Evolutionary conservation across 768 basidiomycete species (phyloP).

Genomic region (Hypholoma fasciculare): DNA sequence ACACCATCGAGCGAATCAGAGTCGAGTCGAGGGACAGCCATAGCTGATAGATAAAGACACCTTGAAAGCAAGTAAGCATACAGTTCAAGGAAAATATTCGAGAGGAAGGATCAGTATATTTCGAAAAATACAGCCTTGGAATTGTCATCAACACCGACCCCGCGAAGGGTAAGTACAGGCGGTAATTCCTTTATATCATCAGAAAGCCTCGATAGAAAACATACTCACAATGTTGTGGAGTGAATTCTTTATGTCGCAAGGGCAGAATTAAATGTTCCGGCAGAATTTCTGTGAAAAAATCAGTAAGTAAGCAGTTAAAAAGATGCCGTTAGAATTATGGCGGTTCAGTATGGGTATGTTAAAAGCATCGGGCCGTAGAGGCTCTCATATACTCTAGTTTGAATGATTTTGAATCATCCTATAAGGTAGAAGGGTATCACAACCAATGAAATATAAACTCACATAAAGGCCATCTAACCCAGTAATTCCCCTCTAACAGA

Average conservation of each 20-base stretch:
- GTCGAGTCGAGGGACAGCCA: not conserved
- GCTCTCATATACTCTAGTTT: slow-evolving; percentile 96
- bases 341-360: slow-evolving; percentile 60
- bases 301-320: slow-evolving; percentile 50
- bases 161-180: slow-evolving; percentile 57
- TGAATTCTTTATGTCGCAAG: too few species aligned
- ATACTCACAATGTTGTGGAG: slow-evolving; percentile 32
- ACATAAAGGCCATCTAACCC: not conserved
- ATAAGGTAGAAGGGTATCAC: slow-evolving; percentile 1
- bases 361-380: slow-evolving; percentile 65
- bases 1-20: not conserved
- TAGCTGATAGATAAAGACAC: not conserved
- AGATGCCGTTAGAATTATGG: not conserved
- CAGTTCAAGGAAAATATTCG: not conserved
- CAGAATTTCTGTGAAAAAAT: not conserved
- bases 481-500: not conserved
- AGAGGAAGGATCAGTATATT: slow-evolving; percentile 48
- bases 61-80: not conserved
- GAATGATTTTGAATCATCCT: slow-evolving; percentile 66
- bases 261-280: too few species aligned
- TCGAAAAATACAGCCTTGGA: slow-evolving; percentile 76
- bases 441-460: not conserved
- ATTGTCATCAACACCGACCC: slow-evolving; percentile 63
- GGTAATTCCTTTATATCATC: slow-evolving; percentile 87
- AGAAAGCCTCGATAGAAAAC: slow-evolving; percentile 21